Conservation (phyloP, 2,329 filamentous ascomycete species). For the Ophiocordyceps unilateralis region DNA sequence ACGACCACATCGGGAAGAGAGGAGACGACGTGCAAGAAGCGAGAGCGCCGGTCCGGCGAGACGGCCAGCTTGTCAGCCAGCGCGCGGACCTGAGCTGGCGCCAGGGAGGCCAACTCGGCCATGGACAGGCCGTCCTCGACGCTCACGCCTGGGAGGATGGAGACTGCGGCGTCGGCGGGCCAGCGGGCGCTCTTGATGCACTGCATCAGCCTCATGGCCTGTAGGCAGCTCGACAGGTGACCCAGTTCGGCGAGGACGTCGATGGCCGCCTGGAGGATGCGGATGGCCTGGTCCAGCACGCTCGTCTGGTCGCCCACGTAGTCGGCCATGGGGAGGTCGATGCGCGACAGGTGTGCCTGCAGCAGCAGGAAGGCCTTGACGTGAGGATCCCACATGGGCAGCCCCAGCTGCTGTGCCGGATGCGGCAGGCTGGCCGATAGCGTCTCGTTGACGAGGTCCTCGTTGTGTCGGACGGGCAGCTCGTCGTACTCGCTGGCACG, state of each 20-base stretch:
- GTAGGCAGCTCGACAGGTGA: constrained; percentile 55
- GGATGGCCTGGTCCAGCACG: constrained; percentile 88
- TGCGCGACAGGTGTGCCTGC: constrained; percentile 86
- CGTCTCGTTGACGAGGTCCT: constrained; percentile 90
- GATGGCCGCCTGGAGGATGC: constrained; percentile 89
- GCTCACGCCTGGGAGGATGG: constrained; percentile 62
- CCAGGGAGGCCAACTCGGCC: constrained; percentile 21
- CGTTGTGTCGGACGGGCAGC: constrained; percentile 91
- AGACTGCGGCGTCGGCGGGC: constrained; percentile 64
- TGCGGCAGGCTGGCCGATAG: constrained; percentile 66
- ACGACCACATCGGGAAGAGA: constrained; percentile 55
- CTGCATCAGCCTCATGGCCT: constrained; percentile 76
- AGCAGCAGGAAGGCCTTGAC: constrained; percentile 89
- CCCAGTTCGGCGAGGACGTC: constrained; percentile 88
- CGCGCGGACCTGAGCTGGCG: constrained; percentile 18
- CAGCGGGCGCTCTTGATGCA: constrained; percentile 86
- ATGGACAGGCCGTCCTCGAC: constrained; percentile 23
- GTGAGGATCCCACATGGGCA: constrained; percentile 97
- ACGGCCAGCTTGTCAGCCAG: constrained; percentile 36
- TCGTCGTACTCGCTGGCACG: constrained; percentile 92
- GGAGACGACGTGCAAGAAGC: constrained; percentile 41
- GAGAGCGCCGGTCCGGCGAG: constrained; percentile 21
- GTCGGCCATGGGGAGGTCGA: constrained; percentile 85
- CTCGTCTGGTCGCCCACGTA: constrained; percentile 87
- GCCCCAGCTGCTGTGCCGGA: constrained; percentile 38